Conservation (phyloP, 2,329 filamentous ascomycete genomes). For the Exophiala dermatitidis region DNA sequence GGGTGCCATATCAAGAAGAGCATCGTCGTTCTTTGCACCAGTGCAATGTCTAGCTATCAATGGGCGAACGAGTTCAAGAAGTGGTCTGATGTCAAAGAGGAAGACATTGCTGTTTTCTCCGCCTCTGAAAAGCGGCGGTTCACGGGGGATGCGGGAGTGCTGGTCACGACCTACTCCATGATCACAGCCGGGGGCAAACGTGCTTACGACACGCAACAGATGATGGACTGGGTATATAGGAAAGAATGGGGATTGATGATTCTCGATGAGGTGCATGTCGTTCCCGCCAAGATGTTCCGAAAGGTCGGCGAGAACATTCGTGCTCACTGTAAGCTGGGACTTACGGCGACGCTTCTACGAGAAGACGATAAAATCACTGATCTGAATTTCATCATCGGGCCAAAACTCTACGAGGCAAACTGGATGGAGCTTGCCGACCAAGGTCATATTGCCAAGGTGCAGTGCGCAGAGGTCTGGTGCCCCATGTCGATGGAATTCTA, state of each 20-base stretch:
- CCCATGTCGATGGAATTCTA: conserved; percentile 99
- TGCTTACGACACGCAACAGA: conserved; percentile 88
- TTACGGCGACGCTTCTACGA: conserved; percentile 87
- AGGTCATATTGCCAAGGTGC: conserved; percentile 92
- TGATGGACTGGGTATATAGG: conserved; percentile 87
- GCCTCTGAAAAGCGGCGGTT: conserved; percentile 86
- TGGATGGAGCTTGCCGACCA: conserved; percentile 98
- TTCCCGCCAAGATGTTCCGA: conserved; percentile 92
- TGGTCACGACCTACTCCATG: conserved; percentile 98
- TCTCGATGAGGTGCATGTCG: conserved; percentile 94
- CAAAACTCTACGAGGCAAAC: conserved; percentile 96
- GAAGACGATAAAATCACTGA: conserved; percentile 98
- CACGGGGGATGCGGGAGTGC: conserved; percentile 83
- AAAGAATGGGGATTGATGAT: conserved; percentile 98
- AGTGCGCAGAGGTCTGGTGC: conserved; percentile 98
- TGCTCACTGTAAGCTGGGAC: conserved; percentile 86
- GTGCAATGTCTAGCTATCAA: conserved; percentile 94
- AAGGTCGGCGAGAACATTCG: conserved; percentile 90
- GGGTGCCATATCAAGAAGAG: conserved; percentile 98
- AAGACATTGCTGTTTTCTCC: conserved; percentile 91
- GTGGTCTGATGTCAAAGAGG: conserved; percentile 96
- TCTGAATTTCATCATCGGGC: conserved; percentile 93
- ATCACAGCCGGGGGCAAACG: conserved; percentile 73
- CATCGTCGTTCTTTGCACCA: conserved; percentile 89
- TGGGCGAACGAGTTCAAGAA: conserved; percentile 96